Conservation (phyloP, 1,284 basidiomycete genomes). For the Sporisorium scitamineum region DNA sequence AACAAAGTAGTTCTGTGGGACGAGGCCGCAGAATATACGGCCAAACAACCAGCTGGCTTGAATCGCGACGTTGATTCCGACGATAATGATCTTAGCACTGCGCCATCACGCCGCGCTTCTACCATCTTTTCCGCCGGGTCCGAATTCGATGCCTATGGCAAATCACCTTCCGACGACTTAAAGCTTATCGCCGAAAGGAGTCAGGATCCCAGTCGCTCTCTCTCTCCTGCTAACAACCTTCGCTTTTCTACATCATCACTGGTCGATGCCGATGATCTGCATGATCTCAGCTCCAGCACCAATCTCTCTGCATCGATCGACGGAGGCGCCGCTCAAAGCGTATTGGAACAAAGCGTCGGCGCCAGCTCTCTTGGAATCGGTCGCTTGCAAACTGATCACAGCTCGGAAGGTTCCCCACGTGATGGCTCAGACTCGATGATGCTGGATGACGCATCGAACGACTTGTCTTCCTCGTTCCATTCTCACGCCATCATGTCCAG, state of each 20-base stretch:
- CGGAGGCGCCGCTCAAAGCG: background rate
- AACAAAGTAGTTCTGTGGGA: constrained; percentile 66
- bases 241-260: constrained; percentile 28
- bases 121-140: constrained; percentile 58
- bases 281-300: background rate
- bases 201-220: background rate
- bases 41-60: background rate
- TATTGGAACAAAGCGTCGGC: constrained; percentile 20
- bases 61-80: constrained; percentile 15
- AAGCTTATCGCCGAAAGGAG: background rate
- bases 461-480: constrained; percentile 10
- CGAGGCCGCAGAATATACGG: constrained; percentile 45
- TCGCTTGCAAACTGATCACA: constrained; percentile 23
- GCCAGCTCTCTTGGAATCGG: constrained; percentile 46
- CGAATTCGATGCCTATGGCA: constrained; percentile 40
- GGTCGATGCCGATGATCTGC: constrained; percentile 10
- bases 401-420: background rate
- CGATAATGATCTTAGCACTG: constrained; percentile 8
- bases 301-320: background rate
- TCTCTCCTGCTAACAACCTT: constrained; percentile 11
- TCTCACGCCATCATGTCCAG: constrained; percentile 44
- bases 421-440: background rate
- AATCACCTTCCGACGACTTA: background rate
- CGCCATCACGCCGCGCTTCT: constrained; percentile 34
- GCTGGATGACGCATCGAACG: background rate